These are phyloP conservation scores for Rhodotorula sp. DNA, from an alignment of 1,284 basidiomycete species.

Conservation along the genomic window DNA sequence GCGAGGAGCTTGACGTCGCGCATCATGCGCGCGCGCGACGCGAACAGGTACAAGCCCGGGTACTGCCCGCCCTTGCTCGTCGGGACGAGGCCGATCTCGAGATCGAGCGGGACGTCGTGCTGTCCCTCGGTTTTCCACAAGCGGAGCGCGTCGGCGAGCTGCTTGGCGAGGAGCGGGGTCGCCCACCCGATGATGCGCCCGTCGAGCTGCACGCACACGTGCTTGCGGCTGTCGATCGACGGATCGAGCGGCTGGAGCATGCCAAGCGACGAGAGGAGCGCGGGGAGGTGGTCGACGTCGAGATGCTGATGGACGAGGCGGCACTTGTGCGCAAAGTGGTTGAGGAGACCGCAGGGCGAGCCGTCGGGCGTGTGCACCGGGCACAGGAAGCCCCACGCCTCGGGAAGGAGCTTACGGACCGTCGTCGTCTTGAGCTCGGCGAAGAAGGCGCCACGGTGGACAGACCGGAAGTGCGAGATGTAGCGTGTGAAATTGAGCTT, in stretches of 20 bases:
- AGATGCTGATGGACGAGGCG: conserved; percentile 82
- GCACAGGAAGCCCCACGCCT: conserved; percentile 99
- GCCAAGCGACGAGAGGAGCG: conserved; percentile 80
- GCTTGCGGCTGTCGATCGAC: conserved; percentile 72
- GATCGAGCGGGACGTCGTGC: conserved; percentile 81
- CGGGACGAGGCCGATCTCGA: conserved; percentile 93
- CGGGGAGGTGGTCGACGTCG: conserved; percentile 74
- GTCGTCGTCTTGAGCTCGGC: conserved; percentile 98
- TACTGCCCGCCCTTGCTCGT: conserved; percentile 92
- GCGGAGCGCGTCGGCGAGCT: conserved; percentile 80
- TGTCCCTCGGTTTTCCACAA: conserved; percentile 93
- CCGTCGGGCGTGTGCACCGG: conserved; percentile 99
- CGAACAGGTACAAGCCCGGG: conserved; percentile 93
- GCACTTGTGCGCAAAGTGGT: conserved; percentile 93
- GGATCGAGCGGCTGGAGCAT: conserved; percentile 90
- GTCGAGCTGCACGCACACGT: conserved; percentile 89
- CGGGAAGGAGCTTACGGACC: conserved; percentile 93
- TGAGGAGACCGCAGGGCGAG: conserved; percentile 94
- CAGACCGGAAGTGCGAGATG: conserved; percentile 96
- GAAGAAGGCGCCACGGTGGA: conserved; percentile 99
- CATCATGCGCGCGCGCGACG: conserved; percentile 92
- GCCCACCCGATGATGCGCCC: conserved; percentile 97
- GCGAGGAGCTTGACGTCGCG: conserved; percentile 88
- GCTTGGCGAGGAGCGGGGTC: conserved; percentile 68
- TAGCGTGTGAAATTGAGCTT: conserved; percentile 99